phyloP scores from a whole-genome alignment of 2,329 filamentous ascomycete genomes.

The Dothiorella sarmentorum region DNA sequence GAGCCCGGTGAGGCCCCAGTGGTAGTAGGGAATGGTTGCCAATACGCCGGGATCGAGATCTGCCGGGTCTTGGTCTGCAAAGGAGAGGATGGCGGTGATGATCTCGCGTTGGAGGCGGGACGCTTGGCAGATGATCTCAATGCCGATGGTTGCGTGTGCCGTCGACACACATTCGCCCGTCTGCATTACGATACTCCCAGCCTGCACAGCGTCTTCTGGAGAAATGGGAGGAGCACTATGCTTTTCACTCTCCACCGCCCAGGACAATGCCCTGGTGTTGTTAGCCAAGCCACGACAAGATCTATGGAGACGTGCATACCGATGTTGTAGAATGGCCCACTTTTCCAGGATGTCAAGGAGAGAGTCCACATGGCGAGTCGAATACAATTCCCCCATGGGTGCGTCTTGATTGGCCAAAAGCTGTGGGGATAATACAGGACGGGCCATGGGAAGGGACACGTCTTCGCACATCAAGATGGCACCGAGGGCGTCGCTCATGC shows the following conservation, averaged over 20 bases:
- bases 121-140: conserved; percentile 15
- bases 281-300: background rate
- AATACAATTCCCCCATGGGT: background rate
- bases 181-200: background rate
- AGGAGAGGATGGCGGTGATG: conserved; percentile 12
- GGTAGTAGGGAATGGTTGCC: conserved; percentile 10
- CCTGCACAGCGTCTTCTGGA: background rate
- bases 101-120: conserved; percentile 14
- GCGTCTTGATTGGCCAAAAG: background rate
- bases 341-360: conserved; percentile 12
- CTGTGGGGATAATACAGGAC: background rate
- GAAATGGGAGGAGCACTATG: background rate
- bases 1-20: conserved; percentile 15
- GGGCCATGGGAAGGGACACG: background rate
- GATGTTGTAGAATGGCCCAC: conserved; percentile 10
- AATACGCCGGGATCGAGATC: background rate
- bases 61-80: background rate
- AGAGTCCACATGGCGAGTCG: background rate
- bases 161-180: background rate
- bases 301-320: background rate
- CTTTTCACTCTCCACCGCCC: conserved; percentile 5
- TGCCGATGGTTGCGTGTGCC: conserved; percentile 2
- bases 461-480: conserved; percentile 9
- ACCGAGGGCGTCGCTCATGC: conserved; percentile 7
- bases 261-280: background rate